Evolutionary conservation across 140 eudicot species (phyloP), one percentile per base, ranked within the genome.

Genomic region (Ambrosia hybrid): DNA sequence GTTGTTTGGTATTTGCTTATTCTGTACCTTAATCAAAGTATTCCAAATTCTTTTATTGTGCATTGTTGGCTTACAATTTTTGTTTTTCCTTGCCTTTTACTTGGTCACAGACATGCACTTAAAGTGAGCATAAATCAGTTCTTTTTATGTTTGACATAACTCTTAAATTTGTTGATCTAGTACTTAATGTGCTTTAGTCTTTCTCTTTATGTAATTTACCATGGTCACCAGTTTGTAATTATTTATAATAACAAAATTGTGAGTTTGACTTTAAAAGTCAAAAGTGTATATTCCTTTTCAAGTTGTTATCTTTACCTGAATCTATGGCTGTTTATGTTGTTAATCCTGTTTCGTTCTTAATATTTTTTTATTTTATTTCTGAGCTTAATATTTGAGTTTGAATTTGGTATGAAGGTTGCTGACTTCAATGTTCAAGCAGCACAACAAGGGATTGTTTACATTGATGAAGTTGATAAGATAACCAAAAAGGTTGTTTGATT

Each of bases 401-500:
- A 45, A 71, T 57, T 52, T 86, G 76, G 67, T 49, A 73, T 81
- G 61, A 72, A 92, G 97, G 96, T 67, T 71, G 91, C 97, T 57
- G 96, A 89, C 58, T 91, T 84, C 63, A 89, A 91, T 71, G 96
- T 91, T 67, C 91, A 91, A 87, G 97, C 97, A 37, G 96, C 97
- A 66, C 97, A 91, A 82, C 97, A 91, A 80, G 98, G 96, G 59
- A 88, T 92, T 71, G 86, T 92, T 72, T 92, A 89, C 84, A 89
- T 92, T 33, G 98, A 92, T 78, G 98, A 89, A 92, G 93, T 91
- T 80, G 98, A 91, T 80, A 91, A 91, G 85, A 91, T 91, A 77
- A 89, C 95, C 17, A 92, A 92, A 78, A 92, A 92, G 95, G 98
- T 91, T 60, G 5, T 45, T 51, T 52, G 9, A 26, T 17, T 63